Evolutionary conservation across 495 filamentous ascomycete genomes (phyloP).

Genomic region (Annulohypoxylon maeteangense): DNA sequence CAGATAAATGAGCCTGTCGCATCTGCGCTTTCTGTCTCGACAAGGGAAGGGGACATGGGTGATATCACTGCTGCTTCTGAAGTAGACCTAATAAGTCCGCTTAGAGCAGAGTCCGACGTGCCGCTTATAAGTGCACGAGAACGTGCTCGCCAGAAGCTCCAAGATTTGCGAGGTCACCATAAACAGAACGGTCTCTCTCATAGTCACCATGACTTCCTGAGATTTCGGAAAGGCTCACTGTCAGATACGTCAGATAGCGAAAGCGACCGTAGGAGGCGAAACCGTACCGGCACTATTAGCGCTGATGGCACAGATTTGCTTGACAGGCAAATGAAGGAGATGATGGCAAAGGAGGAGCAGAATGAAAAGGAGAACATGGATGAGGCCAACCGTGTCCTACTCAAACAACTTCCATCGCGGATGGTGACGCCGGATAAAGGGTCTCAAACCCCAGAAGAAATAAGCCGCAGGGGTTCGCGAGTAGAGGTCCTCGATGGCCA

Average conservation of each 20-base stretch:
- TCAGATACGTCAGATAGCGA: conserved; percentile 62
- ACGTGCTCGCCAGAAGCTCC: conserved; percentile 60
- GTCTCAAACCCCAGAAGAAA: conserved; percentile 39
- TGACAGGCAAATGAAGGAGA: conserved; percentile 74
- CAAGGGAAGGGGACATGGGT: conserved; percentile 20
- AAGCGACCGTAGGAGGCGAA: conserved; percentile 52
- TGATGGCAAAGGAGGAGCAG: conserved; percentile 65
- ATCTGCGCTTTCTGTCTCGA: conserved; percentile 12
- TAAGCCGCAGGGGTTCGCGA: conserved; percentile 47
- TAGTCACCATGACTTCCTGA: conserved; percentile 53
- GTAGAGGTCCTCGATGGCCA: conserved; percentile 50
- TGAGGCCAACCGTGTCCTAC: conserved; percentile 43
- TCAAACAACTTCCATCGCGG: conserved; percentile 45
- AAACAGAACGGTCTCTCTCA: conserved; percentile 54
- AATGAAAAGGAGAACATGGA: conserved; percentile 40
- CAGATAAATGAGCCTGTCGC: conserved; percentile 27
- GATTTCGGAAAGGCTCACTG: conserved; percentile 52
- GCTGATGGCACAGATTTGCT: conserved; percentile 64
- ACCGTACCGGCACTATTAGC: conserved; percentile 51
- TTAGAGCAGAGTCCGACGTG: conserved; percentile 46
- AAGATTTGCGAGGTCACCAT: conserved; percentile 60
- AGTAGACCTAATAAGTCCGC: conserved; percentile 35
- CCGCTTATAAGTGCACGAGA: conserved; percentile 51
- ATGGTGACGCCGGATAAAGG: conserved; percentile 48
- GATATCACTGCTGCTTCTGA: conserved; percentile 40